Evolutionary conservation across 257 asterid genomes (phyloP).

Genomic region (Przewalskia tangutica): DNA sequence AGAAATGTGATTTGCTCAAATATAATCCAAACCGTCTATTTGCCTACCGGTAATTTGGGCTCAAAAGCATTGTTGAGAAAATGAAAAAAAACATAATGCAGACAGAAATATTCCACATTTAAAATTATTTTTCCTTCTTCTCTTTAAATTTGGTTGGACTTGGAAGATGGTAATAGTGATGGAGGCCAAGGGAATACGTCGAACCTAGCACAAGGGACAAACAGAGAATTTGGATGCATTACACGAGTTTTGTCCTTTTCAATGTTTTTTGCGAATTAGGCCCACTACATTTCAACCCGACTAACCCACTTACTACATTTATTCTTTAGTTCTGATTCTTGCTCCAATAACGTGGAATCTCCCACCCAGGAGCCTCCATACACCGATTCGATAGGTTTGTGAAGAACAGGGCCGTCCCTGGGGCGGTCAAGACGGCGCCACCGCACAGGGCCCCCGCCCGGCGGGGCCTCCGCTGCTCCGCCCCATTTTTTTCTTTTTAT

Average conservation of each 20-base stretch:
- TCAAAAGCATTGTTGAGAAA: background rate
- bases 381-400: too few relatives aligned
- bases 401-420: too few relatives aligned
- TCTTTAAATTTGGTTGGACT: background rate
- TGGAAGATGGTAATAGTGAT: background rate
- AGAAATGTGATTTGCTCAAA: too few relatives aligned
- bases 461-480: too few relatives aligned
- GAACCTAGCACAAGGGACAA: constrained; percentile 9
- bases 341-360: too few relatives aligned
- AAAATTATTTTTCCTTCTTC: background rate
- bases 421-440: too few relatives aligned
- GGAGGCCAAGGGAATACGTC: background rate
- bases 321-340: background rate
- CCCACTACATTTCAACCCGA: background rate
- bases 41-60: too few relatives aligned
- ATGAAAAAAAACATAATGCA: background rate
- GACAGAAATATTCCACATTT: background rate
- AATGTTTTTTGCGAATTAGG: background rate
- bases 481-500: too few relatives aligned
- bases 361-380: too few relatives aligned
- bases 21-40: too few relatives aligned
- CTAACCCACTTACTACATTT: background rate
- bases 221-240: background rate
- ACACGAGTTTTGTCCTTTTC: background rate
- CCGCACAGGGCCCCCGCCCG: too few relatives aligned